phyloP scores from a whole-genome alignment of 257 asterid species.

The Cordia subcordata region DNA sequence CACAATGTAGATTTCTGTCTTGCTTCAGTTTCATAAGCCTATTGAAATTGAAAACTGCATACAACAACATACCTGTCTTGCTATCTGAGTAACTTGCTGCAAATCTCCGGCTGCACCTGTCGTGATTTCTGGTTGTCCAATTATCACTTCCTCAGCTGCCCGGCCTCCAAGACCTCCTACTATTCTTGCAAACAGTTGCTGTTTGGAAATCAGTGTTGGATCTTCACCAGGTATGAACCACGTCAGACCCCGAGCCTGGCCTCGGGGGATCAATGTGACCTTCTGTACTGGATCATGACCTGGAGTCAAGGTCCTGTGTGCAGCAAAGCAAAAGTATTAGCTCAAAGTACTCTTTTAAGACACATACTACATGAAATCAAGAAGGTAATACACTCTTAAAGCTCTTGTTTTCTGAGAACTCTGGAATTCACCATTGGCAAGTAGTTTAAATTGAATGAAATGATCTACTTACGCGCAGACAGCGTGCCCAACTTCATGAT shows the following conservation, averaged over 20 bases:
- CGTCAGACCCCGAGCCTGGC: slow-evolving; percentile 73
- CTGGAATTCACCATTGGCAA: too few relatives aligned
- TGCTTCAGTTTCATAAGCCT: background rate
- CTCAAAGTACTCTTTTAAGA: background rate
- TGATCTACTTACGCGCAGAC: slow-evolving; percentile 48
- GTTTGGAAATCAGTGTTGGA: slow-evolving; percentile 45
- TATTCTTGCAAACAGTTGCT: slow-evolving; percentile 61
- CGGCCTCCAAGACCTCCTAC: slow-evolving; percentile 77
- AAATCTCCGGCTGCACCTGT: slow-evolving; percentile 73
- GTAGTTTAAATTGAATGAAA: background rate
- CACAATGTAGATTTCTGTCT: background rate
- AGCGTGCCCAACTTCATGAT: slow-evolving; percentile 66
- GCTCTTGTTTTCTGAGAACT: background rate
- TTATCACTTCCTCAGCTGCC: slow-evolving; percentile 66
- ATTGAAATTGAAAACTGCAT: too few relatives aligned
- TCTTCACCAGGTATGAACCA: slow-evolving; percentile 63
- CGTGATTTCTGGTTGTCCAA: slow-evolving; percentile 63
- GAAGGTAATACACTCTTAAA: background rate
- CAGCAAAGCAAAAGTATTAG: slow-evolving; percentile 7
- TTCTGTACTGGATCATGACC: slow-evolving; percentile 66
- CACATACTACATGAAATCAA: too few relatives aligned
- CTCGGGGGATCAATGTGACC: slow-evolving; percentile 73
- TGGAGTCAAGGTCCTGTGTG: slow-evolving; percentile 49
- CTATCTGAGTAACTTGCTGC: slow-evolving; percentile 56
- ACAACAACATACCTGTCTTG: slow-evolving; percentile 37